These are phyloP conservation scores for Macrocybe gigantea DNA, from an alignment of 768 basidiomycete genomes.

Conservation along the genomic window DNA sequence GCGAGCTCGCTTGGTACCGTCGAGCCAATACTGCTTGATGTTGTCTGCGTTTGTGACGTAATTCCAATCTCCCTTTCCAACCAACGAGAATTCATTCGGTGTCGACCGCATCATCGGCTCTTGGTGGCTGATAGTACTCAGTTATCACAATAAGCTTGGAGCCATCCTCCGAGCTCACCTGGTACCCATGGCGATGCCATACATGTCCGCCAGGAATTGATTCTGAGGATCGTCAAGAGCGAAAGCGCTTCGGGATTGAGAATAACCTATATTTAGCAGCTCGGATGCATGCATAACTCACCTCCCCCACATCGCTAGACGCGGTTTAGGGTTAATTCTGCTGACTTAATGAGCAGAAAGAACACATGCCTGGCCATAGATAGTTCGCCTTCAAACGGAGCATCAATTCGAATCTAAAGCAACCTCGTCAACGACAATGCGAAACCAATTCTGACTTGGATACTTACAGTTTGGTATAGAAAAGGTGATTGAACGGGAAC, in stretches of 20 bases:
- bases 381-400: constrained; percentile 65
- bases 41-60: constrained; percentile 47
- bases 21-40: constrained; percentile 58
- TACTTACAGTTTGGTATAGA: constrained; percentile 50
- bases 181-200: constrained; percentile 70
- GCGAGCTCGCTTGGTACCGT: constrained; percentile 52
- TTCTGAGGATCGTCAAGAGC: constrained; percentile 55
- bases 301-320: constrained; percentile 35
- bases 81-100: constrained; percentile 57
- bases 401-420: constrained; percentile 54
- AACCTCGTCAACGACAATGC: background rate
- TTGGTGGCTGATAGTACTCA: constrained; percentile 40
- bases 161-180: constrained; percentile 25
- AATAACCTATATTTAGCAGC: background rate
- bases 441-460: background rate
- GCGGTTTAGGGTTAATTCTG: background rate
- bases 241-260: constrained; percentile 33
- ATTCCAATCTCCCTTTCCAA: constrained; percentile 58
- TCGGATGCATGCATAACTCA: constrained; percentile 6
- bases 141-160: background rate
- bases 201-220: constrained; percentile 55
- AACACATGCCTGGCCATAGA: constrained; percentile 55
- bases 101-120: constrained; percentile 74
- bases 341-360: constrained; percentile 5
- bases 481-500: constrained; percentile 60